Base-by-base conservation (phyloP, 2,329 filamentous ascomycete species). In the Calonectria henricotiae region DNA sequence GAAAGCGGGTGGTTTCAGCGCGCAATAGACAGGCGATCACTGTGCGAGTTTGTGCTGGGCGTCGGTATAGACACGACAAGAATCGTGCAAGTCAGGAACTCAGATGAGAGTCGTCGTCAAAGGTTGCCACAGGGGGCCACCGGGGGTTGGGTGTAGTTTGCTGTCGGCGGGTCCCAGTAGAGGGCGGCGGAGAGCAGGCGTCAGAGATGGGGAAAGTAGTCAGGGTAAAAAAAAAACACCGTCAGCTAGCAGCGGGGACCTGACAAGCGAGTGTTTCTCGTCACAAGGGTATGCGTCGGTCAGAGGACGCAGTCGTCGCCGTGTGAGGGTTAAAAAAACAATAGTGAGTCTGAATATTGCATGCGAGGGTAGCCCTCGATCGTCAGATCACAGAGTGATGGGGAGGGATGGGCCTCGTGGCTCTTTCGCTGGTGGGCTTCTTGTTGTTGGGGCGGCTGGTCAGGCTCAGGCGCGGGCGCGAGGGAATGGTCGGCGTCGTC, bases 91-190 rank as follows among this genome's bases (percentile, higher is more conserved):
- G 44, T 23, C 17, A 43, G 70, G 61, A 74, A 58, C 54, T 67
- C 51, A 69, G 64, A 74, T 74, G 71, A 71, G 51, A 71, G 41
- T 79, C 76, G 77, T 81, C 80, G 80, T 80, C 76, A 76, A 76
- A 77, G 68, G 78, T 72, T 79, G 78, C 77, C 79, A 75, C 73
- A 73, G 74, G 74, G 77, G 79, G 77, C 77, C 70, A 76, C 78
- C 79, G 79, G 66, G 51, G 35, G 66, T 75, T 72, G 65, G 70
- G 71, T 74, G 72, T 74, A 74, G 76, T 73, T 77, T 73, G 67
- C 75, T 73, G 71, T 73, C 74, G 43, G 47, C 44, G 51, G 61
- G 54, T 64, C 74, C 76, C 76, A 72, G 65, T 54, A 68, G 72
- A 75, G 73, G 71, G 63, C 67, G 74, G 70, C 69, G 71, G 76